Percentiles rank a stretch among this genome's conserved stretches.
phyloP scores from a whole-genome alignment of 2,329 filamentous ascomycete species.

The Dactylellina drechsleri region DNA sequence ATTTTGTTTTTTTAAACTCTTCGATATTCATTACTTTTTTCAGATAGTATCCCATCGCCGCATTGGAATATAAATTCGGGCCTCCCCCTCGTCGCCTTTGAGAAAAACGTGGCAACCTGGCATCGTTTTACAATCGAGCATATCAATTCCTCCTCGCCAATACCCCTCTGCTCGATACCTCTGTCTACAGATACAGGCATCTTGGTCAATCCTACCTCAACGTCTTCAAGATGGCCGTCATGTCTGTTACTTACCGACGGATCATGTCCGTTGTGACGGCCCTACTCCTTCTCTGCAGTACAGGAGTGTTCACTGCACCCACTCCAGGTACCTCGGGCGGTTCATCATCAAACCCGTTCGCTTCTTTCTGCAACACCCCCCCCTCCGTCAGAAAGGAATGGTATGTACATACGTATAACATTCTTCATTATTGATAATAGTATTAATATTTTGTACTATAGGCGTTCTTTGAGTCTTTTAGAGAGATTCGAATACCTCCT shows the following conservation, averaged over 20 bases:
- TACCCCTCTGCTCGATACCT: slow-evolving; percentile 40
- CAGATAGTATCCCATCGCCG: slow-evolving; percentile 14
- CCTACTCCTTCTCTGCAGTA: slow-evolving; percentile 31
- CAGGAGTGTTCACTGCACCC: slow-evolving; percentile 30
- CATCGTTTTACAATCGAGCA: slow-evolving; percentile 51
- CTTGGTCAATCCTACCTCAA: slow-evolving; percentile 18
- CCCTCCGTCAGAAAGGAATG: slow-evolving; percentile 29
- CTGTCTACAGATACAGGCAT: slow-evolving; percentile 38
- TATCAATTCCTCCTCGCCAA: slow-evolving; percentile 36
- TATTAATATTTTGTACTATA: slow-evolving; percentile 7
- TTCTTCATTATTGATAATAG: not conserved
- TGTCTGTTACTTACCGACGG: slow-evolving; percentile 43
- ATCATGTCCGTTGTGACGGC: slow-evolving; percentile 32
- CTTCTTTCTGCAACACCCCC: slow-evolving; percentile 14
- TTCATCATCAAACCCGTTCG: slow-evolving; percentile 15
- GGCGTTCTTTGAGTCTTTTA: slow-evolving; percentile 44
- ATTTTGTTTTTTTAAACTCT: slow-evolving; percentile 13
- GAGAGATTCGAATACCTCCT: slow-evolving; percentile 60
- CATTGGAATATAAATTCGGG: slow-evolving; percentile 48
- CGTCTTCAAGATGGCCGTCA: slow-evolving; percentile 45
- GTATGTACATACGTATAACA: slow-evolving; percentile 7
- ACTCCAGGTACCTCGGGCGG: slow-evolving; percentile 1
- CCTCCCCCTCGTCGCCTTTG: slow-evolving; percentile 53
- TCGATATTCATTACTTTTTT: slow-evolving; percentile 53
- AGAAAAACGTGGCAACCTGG: slow-evolving; percentile 55